Evolutionary conservation across 306 rosid species (phyloP), one percentile per base, ranked within the genome.

Genomic region (Quercus mongolica): DNA sequence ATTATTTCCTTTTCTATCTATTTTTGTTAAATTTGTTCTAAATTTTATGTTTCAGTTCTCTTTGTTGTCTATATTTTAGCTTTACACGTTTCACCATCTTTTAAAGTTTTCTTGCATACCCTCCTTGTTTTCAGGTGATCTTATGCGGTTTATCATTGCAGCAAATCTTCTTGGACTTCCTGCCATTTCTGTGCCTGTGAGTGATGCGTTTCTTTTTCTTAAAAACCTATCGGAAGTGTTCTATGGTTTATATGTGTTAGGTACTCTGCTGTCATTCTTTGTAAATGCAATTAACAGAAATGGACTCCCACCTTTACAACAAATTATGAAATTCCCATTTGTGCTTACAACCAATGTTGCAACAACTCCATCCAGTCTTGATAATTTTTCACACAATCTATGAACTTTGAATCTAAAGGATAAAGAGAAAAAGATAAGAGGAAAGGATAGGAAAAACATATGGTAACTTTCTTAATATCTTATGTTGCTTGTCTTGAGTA

Each of bases 121-220:
- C 65, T 65, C 61, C 21, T 74, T 76, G 58, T 75, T 80, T 74
- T 78, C 89, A 94, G 97, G 79, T 75, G 71, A 92, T 79, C 97
- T 95, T 61, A 94, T 94, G 99, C 90, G 89, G 78, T 94, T 94
- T 79, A 82, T 87, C 76, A 8, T 87, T 38, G 79, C 89, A 5
- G 95, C 88, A 72, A 94, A 94, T 86, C 92, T 91, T 84, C 87
- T 94, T 56, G 99, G 97, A 55, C 78, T 94, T 85, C 99, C 99
- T 81, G 97, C 99, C 78, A 92, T 94, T 79, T 86, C 97, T 61
- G 85, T 94, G 72, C 99, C 99, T 21, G 97, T 94, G 86, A 88
- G 97, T 88, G 46, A 14, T 55, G 72, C 14, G 19, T 69, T 20
- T 31, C 70, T 63, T 65, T 3, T n/a, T 69, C 72, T 58, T 38